Evolutionary conservation across 257 asterid genomes (phyloP), one percentile per base, ranked within the genome.

Genomic region (Ajuga chamaepitys): DNA sequence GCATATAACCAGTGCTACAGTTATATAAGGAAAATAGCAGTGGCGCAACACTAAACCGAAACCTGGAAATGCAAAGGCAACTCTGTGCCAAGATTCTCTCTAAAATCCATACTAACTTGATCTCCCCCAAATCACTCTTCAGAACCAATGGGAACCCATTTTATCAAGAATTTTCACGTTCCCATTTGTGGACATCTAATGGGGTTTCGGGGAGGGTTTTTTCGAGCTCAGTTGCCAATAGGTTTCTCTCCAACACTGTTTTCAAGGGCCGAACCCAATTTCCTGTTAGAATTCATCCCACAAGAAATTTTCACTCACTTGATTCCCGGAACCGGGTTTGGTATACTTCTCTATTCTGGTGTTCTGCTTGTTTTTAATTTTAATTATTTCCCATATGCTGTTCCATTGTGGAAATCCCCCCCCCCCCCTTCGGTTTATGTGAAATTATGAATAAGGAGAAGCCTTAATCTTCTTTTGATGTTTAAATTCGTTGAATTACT

Each of bases 321-420:
- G 81, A 80, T 62, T 75, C 82, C 7, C 75, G 57, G 53, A 45
- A 71, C 24, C 66, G 85, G 22, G 77, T 78, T 52, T 48, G 84
- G 88, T 83, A 71, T n/a, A 44, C 26, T 17, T 34, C 46, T 21
- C 2, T 34, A 7, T 63, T 62, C 60, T 13, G 14, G 26, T 20
- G 60, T 18, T 16, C 9, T 9, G 57, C 12, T 44, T 51, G 6
- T 52, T 9, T 24, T 18, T 2, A 21, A 4, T 20, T 34, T 41
- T 55, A 26, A 37, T 66, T 66, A 2, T 41, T 41, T 51, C 13
- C 13, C 34, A 1, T 66, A n/a, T 45, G 52, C 32, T 54, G 4
- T 13, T 53, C 5, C 11, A 13, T 6, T n/a, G 55, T 26, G 21
- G 13, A 25, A 14, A 16, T 5, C 24, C 53, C 11, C 24, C 11